phyloP scores from a whole-genome alignment of 2,329 filamentous ascomycete species.

The Periconia sp. region DNA sequence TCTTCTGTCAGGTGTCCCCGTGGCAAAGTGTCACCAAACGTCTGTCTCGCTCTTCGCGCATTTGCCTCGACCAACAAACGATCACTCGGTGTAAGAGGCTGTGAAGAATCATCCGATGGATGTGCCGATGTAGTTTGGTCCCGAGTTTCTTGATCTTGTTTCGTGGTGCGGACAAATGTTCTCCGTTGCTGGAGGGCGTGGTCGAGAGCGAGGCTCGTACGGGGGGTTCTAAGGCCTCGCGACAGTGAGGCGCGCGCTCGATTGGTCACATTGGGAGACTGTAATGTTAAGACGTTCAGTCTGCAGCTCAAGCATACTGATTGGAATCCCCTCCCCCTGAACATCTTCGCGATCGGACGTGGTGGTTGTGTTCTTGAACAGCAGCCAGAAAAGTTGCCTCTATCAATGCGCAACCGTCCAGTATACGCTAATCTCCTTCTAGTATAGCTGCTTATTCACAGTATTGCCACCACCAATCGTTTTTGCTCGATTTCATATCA shows the following conservation, averaged over 20 bases:
- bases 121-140: conserved; percentile 4
- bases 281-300: conserved; percentile 27
- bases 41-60: conserved; percentile 71
- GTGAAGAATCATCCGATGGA: conserved; percentile 1
- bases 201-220: neutral
- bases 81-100: conserved; percentile 17
- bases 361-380: conserved; percentile 1
- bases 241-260: conserved; percentile 13
- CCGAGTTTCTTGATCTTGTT: conserved; percentile 14
- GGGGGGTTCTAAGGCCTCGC: conserved; percentile 11
- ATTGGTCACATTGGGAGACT: conserved; percentile 26
- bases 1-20: conserved; percentile 67
- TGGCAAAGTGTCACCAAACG: conserved; percentile 77
- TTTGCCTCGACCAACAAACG: conserved; percentile 57
- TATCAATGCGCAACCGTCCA: conserved; percentile 6
- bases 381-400: conserved; percentile 32
- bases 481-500: neutral
- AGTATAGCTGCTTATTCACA: neutral
- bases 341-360: conserved; percentile 25
- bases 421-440: conserved; percentile 22
- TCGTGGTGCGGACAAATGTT: conserved; percentile 21
- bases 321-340: conserved; percentile 30
- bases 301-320: conserved; percentile 38
- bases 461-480: neutral
- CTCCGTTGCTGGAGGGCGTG: conserved; percentile 18